phyloP scores from a whole-genome alignment of 2,329 filamentous ascomycete genomes.

The Chaetomiaceae sp. region DNA sequence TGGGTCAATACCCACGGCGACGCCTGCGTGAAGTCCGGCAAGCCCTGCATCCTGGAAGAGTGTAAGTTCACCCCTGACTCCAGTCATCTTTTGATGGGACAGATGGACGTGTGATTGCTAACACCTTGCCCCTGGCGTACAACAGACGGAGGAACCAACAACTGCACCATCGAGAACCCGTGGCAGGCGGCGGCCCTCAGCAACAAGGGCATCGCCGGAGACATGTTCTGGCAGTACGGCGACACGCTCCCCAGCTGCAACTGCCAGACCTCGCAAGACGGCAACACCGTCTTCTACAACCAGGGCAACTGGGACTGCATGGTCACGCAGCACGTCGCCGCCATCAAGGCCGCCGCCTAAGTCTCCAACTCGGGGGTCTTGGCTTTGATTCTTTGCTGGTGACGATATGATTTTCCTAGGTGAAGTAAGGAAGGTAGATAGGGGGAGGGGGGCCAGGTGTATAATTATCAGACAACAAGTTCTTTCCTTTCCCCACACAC shows the following conservation, averaged over 20 bases:
- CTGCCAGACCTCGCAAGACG: slow-evolving; percentile 40
- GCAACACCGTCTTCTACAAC: slow-evolving; percentile 41
- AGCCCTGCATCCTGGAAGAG: slow-evolving; percentile 39
- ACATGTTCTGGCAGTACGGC: slow-evolving; percentile 40
- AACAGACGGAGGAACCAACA: slow-evolving; percentile 25
- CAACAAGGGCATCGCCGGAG: slow-evolving; percentile 32
- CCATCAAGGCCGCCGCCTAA: slow-evolving; percentile 4
- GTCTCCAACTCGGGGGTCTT: no score
- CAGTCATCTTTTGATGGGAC: background rate
- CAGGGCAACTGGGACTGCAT: slow-evolving; percentile 38
- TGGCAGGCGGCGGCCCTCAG: slow-evolving; percentile 30
- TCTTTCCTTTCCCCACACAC: no score
- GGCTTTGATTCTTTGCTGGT: no score
- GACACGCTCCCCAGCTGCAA: slow-evolving; percentile 33
- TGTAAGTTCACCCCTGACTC: slow-evolving; percentile 30
- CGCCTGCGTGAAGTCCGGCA: slow-evolving; percentile 36
- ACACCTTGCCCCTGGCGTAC: background rate
- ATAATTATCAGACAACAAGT: no score
- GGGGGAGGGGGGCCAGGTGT: no score
- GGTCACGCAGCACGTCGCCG: slow-evolving; percentile 39
- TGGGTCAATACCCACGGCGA: slow-evolving; percentile 36
- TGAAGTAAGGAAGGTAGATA: no score
- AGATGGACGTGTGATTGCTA: background rate
- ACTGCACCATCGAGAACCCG: slow-evolving; percentile 27
- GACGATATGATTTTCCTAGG: no score